Evolutionary conservation across 75 land plant genomes (phyloP), one percentile per base, ranked within the genome.

Genomic region (Cupressus sempervirens): DNA sequence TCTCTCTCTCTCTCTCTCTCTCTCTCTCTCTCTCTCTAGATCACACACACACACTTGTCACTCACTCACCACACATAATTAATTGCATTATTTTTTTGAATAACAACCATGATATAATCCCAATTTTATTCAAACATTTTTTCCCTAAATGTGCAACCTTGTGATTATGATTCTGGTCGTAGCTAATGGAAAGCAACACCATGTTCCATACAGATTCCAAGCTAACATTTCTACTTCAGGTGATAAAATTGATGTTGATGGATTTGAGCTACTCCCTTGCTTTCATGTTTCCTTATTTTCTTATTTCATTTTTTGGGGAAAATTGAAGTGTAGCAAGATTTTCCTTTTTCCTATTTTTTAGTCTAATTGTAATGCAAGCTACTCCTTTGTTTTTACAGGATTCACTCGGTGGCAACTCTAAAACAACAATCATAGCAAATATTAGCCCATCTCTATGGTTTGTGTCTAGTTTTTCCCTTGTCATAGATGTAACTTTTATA

Each of bases 221-320:
- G 91, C 96, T 97, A 54, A 97, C 99, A 35, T 97, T 96, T 90
- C 99, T 97, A 86, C 95, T 97, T 81, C 99, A 97, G 93, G 99
- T 97, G 23, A 30, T 54, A 3, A 35, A 74, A 32, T 41, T 36
- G n/a, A 82, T 48, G 46, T 73, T 48, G 23, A 23, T 58, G 65
- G 65, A 54, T 58, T 20, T 7, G 23, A 58, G 26, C 65, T 58
- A 23, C 26, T 43, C 13, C 20, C 8, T 58, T 30, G 56, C 6
- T 62, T 18, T 53, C 56, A 15, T 80, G 52, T 46, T 87, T 52
- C 48, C 8, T 11, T 86, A n/a, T 13, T 34, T 62, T 41, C 1
- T 86, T 56, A 4, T 4, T 2, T 4, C 3, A 56, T 29, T 41
- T 38, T 81, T 4, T 48, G 16, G 53, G 36, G 40, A 54, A 9